Percentiles rank a stretch among this genome's conserved stretches.
Conservation (phyloP, 1,284 basidiomycete species). For the Sporisorium reilianum region DNA sequence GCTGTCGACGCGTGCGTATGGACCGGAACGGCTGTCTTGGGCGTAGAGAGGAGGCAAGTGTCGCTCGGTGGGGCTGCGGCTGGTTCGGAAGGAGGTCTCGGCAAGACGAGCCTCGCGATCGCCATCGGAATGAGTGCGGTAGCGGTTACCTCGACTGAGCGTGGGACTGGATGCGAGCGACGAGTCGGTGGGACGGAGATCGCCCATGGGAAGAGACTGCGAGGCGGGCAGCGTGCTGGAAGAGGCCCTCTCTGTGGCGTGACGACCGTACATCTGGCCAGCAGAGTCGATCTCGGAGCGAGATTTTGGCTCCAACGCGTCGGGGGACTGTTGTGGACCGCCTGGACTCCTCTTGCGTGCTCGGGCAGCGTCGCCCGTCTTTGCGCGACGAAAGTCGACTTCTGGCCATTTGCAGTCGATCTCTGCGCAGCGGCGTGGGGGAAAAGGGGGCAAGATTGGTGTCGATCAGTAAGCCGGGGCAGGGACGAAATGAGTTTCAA, state of each 20-base stretch:
- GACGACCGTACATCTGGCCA: conserved; percentile 4
- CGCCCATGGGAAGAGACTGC: conserved; percentile 17
- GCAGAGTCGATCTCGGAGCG: conserved; percentile 10
- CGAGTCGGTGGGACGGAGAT: conserved; percentile 5
- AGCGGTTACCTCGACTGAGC: conserved; percentile 15
- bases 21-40: conserved; percentile 4
- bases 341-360: conserved; percentile 29
- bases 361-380: conserved; percentile 41
- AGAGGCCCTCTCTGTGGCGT: not conserved
- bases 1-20: conserved; percentile 4
- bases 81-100: conserved; percentile 2
- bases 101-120: conserved; percentile 20
- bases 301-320: conserved; percentile 16
- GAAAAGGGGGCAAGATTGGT: not conserved
- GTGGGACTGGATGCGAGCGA: conserved; percentile 14
- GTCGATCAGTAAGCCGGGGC: not conserved
- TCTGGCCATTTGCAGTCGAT: conserved; percentile 55
- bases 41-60: conserved; percentile 16
- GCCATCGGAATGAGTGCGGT: conserved; percentile 39
- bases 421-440: too few species aligned
- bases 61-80: conserved; percentile 29
- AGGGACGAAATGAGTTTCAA: not conserved
- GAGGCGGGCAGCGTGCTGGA: conserved; percentile 16
- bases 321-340: conserved; percentile 27
- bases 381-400: conserved; percentile 51